Percentiles rank a stretch among this genome's conserved stretches.
These are phyloP conservation scores for Eimeria necatrix DNA, from an alignment of 169 alveolate species.

Conservation along the genomic window DNA sequence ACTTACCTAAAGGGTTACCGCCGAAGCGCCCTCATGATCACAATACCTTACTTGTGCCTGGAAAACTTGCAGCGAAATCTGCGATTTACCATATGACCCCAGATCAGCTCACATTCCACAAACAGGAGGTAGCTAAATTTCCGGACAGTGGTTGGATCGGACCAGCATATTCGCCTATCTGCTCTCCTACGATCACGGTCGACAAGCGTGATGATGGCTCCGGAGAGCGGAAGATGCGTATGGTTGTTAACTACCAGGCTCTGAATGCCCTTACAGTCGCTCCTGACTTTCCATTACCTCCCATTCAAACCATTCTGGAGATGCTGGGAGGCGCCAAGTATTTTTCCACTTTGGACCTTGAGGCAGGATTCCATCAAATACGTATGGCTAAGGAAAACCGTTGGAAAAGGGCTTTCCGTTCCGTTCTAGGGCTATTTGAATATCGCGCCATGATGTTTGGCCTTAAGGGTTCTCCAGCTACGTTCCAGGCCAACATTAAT, in stretches of 20 bases:
- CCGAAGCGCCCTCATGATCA: neutral
- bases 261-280: no score
- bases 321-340: no score
- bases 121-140: neutral
- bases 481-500: constrained; percentile 2
- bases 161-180: neutral
- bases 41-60: neutral
- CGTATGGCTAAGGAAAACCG: no score
- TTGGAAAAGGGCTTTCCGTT: no score
- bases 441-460: no score
- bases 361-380: no score
- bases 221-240: neutral
- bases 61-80: neutral
- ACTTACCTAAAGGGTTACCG: neutral
- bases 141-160: neutral
- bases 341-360: no score
- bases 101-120: neutral
- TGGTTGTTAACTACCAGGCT: neutral
- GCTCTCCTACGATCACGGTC: neutral
- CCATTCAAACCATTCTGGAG: no score
- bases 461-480: neutral
- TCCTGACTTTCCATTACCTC: no score
- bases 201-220: neutral
- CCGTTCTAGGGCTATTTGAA: no score
- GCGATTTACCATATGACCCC: neutral